phyloP scores from a whole-genome alignment of 2,329 filamentous ascomycete species.

The Huntiella decipiens region DNA sequence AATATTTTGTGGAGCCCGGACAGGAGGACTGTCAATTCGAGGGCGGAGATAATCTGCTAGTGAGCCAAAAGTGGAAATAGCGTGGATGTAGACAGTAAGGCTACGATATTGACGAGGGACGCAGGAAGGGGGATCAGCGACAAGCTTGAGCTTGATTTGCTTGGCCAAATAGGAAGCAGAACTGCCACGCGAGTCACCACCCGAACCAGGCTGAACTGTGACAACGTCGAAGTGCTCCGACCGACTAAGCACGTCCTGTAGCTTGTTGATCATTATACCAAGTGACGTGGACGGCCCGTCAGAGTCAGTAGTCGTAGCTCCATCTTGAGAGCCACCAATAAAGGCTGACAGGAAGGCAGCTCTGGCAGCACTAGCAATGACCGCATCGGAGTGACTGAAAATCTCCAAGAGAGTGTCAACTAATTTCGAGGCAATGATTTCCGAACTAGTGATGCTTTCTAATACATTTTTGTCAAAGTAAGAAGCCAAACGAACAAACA shows the following conservation, averaged over 20 bases:
- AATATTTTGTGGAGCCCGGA: slow-evolving; percentile 36
- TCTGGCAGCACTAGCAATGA: slow-evolving; percentile 46
- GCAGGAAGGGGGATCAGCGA: slow-evolving; percentile 77
- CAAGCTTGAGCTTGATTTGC: slow-evolving; percentile 73
- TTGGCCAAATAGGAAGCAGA: slow-evolving; percentile 93
- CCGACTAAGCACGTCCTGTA: slow-evolving; percentile 87
- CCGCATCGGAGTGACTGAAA: slow-evolving; percentile 52
- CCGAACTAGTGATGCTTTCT: slow-evolving; percentile 88
- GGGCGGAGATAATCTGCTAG: slow-evolving; percentile 90
- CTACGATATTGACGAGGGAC: slow-evolving; percentile 77
- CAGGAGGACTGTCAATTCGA: slow-evolving; percentile 34
- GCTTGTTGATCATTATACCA: slow-evolving; percentile 76
- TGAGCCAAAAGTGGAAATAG: slow-evolving; percentile 93
- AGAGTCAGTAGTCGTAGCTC: slow-evolving; percentile 44
- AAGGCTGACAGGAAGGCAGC: slow-evolving; percentile 80
- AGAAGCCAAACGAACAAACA: slow-evolving; percentile 59
- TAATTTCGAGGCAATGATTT: slow-evolving; percentile 76
- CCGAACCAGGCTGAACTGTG: slow-evolving; percentile 81
- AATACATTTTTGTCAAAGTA: slow-evolving; percentile 81
- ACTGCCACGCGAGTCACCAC: slow-evolving; percentile 77
- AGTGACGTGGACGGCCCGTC: slow-evolving; percentile 67
- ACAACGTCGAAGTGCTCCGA: slow-evolving; percentile 97
- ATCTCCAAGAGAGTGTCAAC: slow-evolving; percentile 68
- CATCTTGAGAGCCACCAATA: slow-evolving; percentile 56
- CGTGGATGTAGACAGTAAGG: slow-evolving; percentile 97